Base-by-base conservation (phyloP, 1,139 yeast species). In the Kodamaea fungicola region DNA sequence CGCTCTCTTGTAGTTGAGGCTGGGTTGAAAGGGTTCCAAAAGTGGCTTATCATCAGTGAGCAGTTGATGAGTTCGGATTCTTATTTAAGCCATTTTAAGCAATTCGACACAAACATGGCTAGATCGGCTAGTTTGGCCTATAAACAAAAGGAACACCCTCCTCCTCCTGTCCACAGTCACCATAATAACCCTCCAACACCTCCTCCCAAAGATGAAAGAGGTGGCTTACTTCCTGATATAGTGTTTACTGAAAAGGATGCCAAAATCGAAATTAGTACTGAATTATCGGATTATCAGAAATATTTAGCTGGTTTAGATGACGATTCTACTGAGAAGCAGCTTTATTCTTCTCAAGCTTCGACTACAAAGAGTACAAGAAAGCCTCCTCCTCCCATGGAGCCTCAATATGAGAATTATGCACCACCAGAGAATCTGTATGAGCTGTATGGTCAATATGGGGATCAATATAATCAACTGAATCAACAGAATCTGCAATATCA, bases 41-140 rank as follows among this genome's bases (percentile, higher is more conserved):
- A 87, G 55, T 87, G 95, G 95, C 75, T 86, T 22, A 77, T 86
- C 9, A 72, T 87, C 7, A 86, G 89, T 44, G 96, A 87, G 52
- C 76, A 75, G 43, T 74, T 77, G 32, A 62, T 79, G 36, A 59
- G 64, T 28, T 51, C 78, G 3, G 74, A 75, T 35, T 65, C 63
- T 8, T 69, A 69, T 42, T 41, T 65, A 21, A 45, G 48, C 9
- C 54, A 53, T 33, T 67, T 65, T 42, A 52, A 30, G 31, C 13
- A 28, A 26, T 30, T 28, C 22, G 38, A 31, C 21, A 35, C 35
- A 21, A 30, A 19, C 25, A 19, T 32, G 34, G 34, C 34, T 7
- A 25, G 28, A 12, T 32, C 34, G 2, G 34, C 27, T 8, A 33
- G 35, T 22, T 21, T 28, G 12, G 31, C 23, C 22, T 28, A 31